Base-by-base conservation (phyloP, 2,329 filamentous ascomycete species). In the Sarocladium strictum region DNA sequence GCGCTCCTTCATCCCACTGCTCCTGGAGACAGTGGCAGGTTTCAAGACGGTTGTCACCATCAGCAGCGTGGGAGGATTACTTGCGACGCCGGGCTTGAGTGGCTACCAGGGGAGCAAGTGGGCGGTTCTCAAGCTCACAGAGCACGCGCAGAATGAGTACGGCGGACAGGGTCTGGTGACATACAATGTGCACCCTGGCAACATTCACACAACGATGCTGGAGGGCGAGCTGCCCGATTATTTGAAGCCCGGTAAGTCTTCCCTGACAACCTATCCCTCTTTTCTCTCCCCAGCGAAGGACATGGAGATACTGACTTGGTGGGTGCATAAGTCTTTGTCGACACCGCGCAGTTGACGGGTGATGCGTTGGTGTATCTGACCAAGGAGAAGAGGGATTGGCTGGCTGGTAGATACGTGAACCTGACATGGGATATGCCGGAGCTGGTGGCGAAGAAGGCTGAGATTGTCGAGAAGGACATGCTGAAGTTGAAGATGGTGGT, bases 361-460 rank as follows among this genome's bases (percentile, higher is more conserved):
- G 66, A 69, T 55, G 63, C 64, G 15, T 38, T 67, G n/a, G 64
- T 66, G 9, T 67, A 65, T 47, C 37, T 69, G 41, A 63, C 63
- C 9, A 57, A 55, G 2, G 56, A 66, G 54, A 64, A 59, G 47
- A 58, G 64, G 37, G 61, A 63, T 6, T 68, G 66, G 66, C 59
- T 69, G 10, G 62, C 59, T 14, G 66, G 70, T 54, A 65, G 70
- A 27, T 73, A 73, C 58, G 60, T 72, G 24, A 69, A 66, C 53
- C 65, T 69, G 54, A 65, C 63, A 3, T 74, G 71, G 70, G 69
- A 72, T 57, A 59, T 74, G 4, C 69, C 70, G 1, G 63, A 69
- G 58, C 59, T 68, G 10, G 56, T 66, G 62, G 54, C 15, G 6
- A 62, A 62, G 59, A 55, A 59, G 53, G 62, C 65, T 10, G 62